phyloP scores from a whole-genome alignment of 306 rosid genomes.

The Pachyrhizus erosus region DNA sequence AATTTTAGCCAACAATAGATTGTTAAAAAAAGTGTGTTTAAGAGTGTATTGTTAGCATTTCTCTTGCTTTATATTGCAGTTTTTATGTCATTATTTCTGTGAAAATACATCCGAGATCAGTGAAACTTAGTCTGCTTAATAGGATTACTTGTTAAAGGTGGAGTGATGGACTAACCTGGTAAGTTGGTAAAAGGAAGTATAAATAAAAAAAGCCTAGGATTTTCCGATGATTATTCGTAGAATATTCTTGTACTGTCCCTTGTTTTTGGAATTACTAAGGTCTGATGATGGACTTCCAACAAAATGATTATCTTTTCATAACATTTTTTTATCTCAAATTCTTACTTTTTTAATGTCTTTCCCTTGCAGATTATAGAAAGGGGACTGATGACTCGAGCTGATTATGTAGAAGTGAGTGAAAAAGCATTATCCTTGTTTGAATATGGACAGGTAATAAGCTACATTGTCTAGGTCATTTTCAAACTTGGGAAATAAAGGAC shows the following conservation, averaged over 20 bases:
- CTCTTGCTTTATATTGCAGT: not conserved
- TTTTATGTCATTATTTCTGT: constrained; percentile 5
- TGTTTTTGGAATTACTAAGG: constrained; percentile 7
- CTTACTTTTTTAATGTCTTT: constrained; percentile 38
- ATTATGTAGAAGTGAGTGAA: constrained; percentile 80
- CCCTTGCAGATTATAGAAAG: constrained; percentile 66
- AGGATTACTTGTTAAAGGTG: constrained; percentile 3
- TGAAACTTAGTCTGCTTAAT: not conserved
- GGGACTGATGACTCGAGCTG: constrained; percentile 82
- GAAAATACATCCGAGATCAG: constrained; percentile 23
- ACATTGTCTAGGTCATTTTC: constrained; percentile 17
- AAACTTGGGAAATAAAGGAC: not conserved
- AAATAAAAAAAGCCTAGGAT: not conserved
- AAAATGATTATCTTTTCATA: not conserved
- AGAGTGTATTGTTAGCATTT: too few relatives aligned
- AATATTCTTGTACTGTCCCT: constrained; percentile 20
- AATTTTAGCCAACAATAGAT: too few relatives aligned
- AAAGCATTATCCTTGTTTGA: constrained; percentile 80
- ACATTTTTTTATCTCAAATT: constrained; percentile 1
- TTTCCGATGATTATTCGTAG: not conserved
- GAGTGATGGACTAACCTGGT: constrained; percentile 10
- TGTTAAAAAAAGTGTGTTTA: too few relatives aligned
- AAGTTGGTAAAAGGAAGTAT: constrained; percentile 31
- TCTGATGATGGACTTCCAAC: constrained; percentile 2
- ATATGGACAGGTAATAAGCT: constrained; percentile 82